Conservation (phyloP, 2,329 filamentous ascomycete species). For the Penicillium vulpinum region DNA sequence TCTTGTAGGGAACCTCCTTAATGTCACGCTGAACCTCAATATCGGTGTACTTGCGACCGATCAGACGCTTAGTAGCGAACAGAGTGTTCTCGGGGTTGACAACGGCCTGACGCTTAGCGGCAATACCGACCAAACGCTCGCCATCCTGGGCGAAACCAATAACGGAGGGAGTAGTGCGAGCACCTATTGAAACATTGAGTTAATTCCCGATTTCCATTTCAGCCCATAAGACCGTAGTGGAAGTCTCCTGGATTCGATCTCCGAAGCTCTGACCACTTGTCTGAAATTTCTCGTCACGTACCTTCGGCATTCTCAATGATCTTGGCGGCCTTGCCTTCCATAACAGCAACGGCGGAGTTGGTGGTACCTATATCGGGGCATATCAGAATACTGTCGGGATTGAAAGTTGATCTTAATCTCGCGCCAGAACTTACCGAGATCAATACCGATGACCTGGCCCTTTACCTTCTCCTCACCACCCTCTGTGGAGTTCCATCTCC, state of each 20-base stretch:
- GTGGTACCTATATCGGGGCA: slow-evolving; percentile 65
- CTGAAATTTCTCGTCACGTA: slow-evolving; percentile 44
- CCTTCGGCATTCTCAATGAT: slow-evolving; percentile 99
- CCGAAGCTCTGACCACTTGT: slow-evolving; percentile 10
- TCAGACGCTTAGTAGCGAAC: slow-evolving; percentile 97
- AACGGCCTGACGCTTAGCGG: slow-evolving; percentile 95
- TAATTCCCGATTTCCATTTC: slow-evolving; percentile 10
- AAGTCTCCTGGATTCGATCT: background rate
- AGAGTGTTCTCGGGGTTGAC: slow-evolving; percentile 99
- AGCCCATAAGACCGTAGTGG: background rate
- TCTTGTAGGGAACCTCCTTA: slow-evolving; percentile 98
- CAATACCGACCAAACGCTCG: slow-evolving; percentile 93
- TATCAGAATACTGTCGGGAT: slow-evolving; percentile 16
- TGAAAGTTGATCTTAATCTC: background rate
- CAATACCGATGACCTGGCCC: slow-evolving; percentile 96
- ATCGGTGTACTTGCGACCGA: slow-evolving; percentile 95
- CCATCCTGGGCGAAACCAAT: slow-evolving; percentile 95
- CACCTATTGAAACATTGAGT: slow-evolving; percentile 55
- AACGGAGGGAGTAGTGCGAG: slow-evolving; percentile 87
- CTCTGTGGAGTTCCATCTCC: slow-evolving; percentile 53
- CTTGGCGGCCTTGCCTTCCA: slow-evolving; percentile 93
- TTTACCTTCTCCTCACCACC: slow-evolving; percentile 78
- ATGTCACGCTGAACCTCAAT: slow-evolving; percentile 93
- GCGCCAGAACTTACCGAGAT: slow-evolving; percentile 68
- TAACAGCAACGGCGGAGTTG: slow-evolving; percentile 94